Evolutionary conservation across 225 moss, liverwort and hornwort species (phyloP).

Genomic region (Ulota crispa): DNA sequence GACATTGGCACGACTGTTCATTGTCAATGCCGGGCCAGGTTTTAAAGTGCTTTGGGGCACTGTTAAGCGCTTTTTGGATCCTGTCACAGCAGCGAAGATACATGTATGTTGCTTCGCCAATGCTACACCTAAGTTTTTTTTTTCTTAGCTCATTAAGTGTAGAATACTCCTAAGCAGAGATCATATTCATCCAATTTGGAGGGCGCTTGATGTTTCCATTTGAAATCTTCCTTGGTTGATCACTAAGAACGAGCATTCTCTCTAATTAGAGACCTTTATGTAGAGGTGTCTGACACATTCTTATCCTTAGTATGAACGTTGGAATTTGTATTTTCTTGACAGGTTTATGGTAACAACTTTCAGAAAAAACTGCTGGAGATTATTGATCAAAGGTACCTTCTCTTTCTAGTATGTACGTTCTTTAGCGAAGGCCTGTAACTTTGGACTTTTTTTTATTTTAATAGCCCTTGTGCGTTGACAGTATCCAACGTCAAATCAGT

Average conservation of each 20-base stretch:
- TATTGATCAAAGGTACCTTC: conserved; percentile 58
- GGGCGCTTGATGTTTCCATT: background rate
- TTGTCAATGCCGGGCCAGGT: conserved; percentile 69
- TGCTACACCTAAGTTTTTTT: background rate
- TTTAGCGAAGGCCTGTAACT: background rate
- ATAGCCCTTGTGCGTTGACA: background rate
- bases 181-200: background rate
- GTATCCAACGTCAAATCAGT: background rate
- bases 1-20: conserved; percentile 62
- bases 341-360: conserved; percentile 65
- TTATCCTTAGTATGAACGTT: background rate
- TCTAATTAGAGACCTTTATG: background rate
- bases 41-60: conserved; percentile 62
- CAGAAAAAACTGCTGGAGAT: conserved; percentile 63
- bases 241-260: background rate
- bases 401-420: background rate
- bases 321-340: conserved; percentile 10
- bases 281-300: background rate
- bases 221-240: background rate
- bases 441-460: background rate
- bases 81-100: conserved; percentile 53
- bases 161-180: background rate
- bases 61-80: conserved; percentile 64
- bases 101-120: conserved; percentile 32
- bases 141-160: background rate